phyloP scores from a whole-genome alignment of 2,329 filamentous ascomycete genomes.

The Phialophora chinensis region DNA sequence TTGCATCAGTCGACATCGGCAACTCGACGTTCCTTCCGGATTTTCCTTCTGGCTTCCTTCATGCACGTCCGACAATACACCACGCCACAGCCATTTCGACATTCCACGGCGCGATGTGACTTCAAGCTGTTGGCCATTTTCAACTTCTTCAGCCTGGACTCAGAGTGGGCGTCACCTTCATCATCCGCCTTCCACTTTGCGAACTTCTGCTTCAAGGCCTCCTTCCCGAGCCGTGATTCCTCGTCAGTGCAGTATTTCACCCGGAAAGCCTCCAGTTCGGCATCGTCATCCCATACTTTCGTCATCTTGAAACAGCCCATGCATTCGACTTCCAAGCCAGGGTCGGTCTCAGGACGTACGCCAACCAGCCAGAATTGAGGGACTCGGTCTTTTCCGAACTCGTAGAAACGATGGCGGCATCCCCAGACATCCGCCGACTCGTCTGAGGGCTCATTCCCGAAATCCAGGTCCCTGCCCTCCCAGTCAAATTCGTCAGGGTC shows the following conservation, averaged over 20 bases:
- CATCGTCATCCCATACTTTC: conserved; percentile 9
- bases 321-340: conserved; percentile 31
- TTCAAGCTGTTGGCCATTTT: neutral
- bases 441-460: conserved; percentile 40
- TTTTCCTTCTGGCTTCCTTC: conserved; percentile 15
- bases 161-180: conserved; percentile 5
- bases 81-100: conserved; percentile 21
- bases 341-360: conserved; percentile 9
- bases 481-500: conserved; percentile 37
- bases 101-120: neutral
- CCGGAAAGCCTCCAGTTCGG: conserved; percentile 1
- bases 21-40: neutral
- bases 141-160: neutral
- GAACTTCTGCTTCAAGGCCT: neutral
- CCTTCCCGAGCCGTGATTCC: neutral
- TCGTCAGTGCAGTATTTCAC: neutral
- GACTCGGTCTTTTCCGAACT: conserved; percentile 17
- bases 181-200: neutral
- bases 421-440: conserved; percentile 32
- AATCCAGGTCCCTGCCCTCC: conserved; percentile 47
- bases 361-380: conserved; percentile 24
- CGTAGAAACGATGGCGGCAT: conserved; percentile 27
- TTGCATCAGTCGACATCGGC: neutral
- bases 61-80: conserved; percentile 27
- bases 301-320: conserved; percentile 33